Evolutionary conservation across 2,329 filamentous ascomycete species (phyloP), one percentile per base, ranked within the genome.

Genomic region (Colletotrichum echinochloae): DNA sequence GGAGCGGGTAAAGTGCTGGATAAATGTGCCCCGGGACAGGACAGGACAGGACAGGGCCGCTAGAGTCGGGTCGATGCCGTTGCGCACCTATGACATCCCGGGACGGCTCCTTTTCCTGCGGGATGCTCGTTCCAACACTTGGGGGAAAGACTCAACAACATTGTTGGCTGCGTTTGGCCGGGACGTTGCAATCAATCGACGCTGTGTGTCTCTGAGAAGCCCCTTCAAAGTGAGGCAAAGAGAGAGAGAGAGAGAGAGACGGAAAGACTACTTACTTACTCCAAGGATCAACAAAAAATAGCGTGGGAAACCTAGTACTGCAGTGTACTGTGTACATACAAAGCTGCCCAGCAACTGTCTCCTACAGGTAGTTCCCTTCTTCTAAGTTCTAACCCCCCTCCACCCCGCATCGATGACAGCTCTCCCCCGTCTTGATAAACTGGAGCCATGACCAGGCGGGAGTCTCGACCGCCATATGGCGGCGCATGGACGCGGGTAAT

Each of bases 1-100:
- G 67, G 67, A 26, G 67, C 67, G 67, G 67, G 56, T 70, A 70
- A 70, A 70, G 35, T 67, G 49, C 63, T 70, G 63, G 67, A 44
- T 70, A 70, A 70, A 70, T 66, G 33, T 30, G 30, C 26, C 64
- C n/a, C n/a, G n/a, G n/a, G n/a, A 60, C 44, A 9, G 35, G 6
- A 37, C 9, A 46, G 41, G 41, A n/a, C 41, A 46, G 41, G 41
- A 46, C 41, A 61, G 59, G 65, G 67, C 56, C 56, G 63, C 67
- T 62, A 67, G 51, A 44, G 61, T 46, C 66, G 62, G 65, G 54
- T 57, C 39, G 65, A 55, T 66, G 55, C 66, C 56, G 63, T 70
- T 70, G 67, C 67, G 67, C 67, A 61, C 67, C 67, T 70, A 70
- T 70, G 59, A 61, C 48, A 62, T 26, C 26, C 23, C 26, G 60